These are phyloP conservation scores for Arachnomyces sp. DNA, from an alignment of 2,329 filamentous ascomycete genomes.

Conservation along the genomic window DNA sequence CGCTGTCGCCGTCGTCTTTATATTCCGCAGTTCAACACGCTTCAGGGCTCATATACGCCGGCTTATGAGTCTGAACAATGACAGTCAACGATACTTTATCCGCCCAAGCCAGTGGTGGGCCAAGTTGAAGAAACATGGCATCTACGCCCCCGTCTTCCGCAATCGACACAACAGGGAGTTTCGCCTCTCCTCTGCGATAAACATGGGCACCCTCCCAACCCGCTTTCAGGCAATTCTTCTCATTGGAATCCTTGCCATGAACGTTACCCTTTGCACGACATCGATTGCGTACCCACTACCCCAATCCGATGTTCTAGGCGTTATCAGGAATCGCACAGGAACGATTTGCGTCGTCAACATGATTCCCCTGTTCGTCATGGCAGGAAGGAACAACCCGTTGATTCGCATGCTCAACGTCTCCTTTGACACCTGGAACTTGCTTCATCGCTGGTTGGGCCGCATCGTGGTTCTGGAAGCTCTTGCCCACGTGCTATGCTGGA, in stretches of 20 bases:
- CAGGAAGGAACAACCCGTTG: constrained; percentile 31
- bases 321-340: constrained; percentile 37
- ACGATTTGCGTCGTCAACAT: constrained; percentile 30
- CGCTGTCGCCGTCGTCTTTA: constrained; percentile 53
- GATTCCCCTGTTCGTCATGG: constrained; percentile 30
- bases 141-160: constrained; percentile 39
- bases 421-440: constrained; percentile 39
- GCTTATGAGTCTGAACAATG: constrained; percentile 67
- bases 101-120: constrained; percentile 47
- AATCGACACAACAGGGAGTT: constrained; percentile 39
- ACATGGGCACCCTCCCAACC: constrained; percentile 39
- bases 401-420: constrained; percentile 27
- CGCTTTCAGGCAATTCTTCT: constrained; percentile 39
- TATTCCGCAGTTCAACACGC: constrained; percentile 57
- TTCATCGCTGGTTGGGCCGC: constrained; percentile 69
- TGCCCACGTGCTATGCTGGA: constrained; percentile 65
- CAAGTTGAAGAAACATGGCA: constrained; percentile 61
- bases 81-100: constrained; percentile 71
- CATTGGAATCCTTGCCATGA: constrained; percentile 33
- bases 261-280: constrained; percentile 43
- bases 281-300: constrained; percentile 33
- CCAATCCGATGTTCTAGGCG: constrained; percentile 25
- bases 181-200: constrained; percentile 34
- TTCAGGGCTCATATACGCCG: constrained; percentile 62
- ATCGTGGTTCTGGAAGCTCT: constrained; percentile 61